A percentile compares a stretch with the other conserved stretches of the same genome.
Conservation (phyloP, 78 protist species). For the Dictyostelium capitatum region DNA sequence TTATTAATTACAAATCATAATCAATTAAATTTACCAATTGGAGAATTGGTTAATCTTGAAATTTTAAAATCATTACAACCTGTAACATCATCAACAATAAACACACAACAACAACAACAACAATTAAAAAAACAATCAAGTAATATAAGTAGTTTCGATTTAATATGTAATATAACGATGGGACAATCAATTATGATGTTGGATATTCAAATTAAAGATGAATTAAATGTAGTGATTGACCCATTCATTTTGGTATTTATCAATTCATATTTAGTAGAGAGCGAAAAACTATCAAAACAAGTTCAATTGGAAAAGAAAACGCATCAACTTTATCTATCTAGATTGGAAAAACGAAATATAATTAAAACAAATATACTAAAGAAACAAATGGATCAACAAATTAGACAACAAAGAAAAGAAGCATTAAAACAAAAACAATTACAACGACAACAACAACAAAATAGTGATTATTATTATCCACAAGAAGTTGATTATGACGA, state of each 20-base stretch:
- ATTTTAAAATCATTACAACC: neutral
- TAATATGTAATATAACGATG: neutral
- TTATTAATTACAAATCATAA: neutral
- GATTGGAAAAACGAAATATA: neutral
- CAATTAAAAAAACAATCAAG: neutral
- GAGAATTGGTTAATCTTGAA: neutral
- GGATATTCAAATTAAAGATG: conserved; percentile 6
- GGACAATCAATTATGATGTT: neutral
- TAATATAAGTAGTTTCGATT: neutral
- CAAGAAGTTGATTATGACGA: neutral
- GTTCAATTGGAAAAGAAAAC: neutral
- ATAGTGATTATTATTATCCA: conserved; percentile 13
- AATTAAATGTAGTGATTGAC: neutral
- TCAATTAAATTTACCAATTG: neutral
- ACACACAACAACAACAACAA: conserved; percentile 16
- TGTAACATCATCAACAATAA: neutral
- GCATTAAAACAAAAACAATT: conserved; percentile 7
- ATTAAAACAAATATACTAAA: conserved; percentile 1
- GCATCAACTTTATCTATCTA: neutral
- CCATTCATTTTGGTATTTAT: conserved; percentile 21
- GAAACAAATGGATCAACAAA: conserved; percentile 7
- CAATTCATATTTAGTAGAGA: neutral
- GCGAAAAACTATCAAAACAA: neutral
- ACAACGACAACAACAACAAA: conserved; percentile 9
- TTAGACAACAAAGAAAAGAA: neutral